These are phyloP conservation scores for Oryza nivara DNA, from an alignment of 176 grass and related monocot species.

Conservation along the genomic window DNA sequence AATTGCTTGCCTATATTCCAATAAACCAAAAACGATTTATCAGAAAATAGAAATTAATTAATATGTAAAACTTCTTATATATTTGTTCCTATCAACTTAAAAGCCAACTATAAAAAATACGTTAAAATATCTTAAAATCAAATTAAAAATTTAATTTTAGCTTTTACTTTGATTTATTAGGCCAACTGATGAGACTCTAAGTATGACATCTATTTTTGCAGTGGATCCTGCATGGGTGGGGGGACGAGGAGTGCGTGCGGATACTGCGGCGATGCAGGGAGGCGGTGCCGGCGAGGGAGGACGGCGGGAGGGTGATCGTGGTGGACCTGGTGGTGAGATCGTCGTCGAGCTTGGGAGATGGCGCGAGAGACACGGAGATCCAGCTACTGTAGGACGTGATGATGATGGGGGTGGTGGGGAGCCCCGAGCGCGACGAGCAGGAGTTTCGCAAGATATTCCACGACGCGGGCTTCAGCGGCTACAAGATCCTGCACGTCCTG, in stretches of 20 bases:
- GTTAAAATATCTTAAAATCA: too few relatives aligned
- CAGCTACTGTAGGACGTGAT: constrained; percentile 57
- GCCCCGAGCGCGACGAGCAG: background rate
- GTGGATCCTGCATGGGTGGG: constrained; percentile 51
- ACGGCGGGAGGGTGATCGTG: constrained; percentile 61
- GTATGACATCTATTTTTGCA: background rate
- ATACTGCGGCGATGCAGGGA: constrained; percentile 49
- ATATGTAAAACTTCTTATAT: too few relatives aligned
- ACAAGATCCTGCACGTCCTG: constrained; percentile 51
- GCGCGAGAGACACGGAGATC: constrained; percentile 37
- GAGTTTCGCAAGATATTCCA: constrained; percentile 58
- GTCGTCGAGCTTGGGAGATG: background rate
- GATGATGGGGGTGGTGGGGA: constrained; percentile 42
- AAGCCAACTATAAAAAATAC: too few relatives aligned
- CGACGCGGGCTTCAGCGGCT: constrained; percentile 53
- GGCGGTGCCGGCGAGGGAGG: constrained; percentile 50
- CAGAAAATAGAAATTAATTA: too few relatives aligned
- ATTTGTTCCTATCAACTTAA: too few relatives aligned
- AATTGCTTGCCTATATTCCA: too few relatives aligned
- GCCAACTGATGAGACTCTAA: too few relatives aligned
- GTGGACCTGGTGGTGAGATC: background rate
- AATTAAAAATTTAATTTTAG: too few relatives aligned
- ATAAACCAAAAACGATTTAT: too few relatives aligned
- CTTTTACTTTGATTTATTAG: too few relatives aligned
- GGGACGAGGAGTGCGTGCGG: constrained; percentile 54